Percentiles rank a stretch among this genome's conserved stretches.
phyloP scores from a whole-genome alignment of 208 protist genomes.

The Phytomonas francai region DNA sequence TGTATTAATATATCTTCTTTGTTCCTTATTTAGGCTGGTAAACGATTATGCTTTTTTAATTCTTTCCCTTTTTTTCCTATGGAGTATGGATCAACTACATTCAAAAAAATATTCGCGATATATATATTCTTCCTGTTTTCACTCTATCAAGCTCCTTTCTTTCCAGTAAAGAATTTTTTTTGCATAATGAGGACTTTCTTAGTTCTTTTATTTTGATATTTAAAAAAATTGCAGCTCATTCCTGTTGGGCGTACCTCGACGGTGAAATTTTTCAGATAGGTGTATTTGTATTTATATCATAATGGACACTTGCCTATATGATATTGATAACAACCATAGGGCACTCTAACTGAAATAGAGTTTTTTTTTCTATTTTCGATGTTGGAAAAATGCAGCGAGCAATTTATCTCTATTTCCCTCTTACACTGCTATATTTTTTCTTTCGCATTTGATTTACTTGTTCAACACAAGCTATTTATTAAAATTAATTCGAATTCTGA shows the following conservation, averaged over 20 bases:
- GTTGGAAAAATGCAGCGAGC: too few species aligned
- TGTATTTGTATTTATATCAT: constrained; percentile 6
- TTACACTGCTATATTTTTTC: too few species aligned
- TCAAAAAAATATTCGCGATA: neutral
- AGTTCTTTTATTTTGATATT: constrained; percentile 14
- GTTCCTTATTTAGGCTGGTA: neutral
- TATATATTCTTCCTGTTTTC: neutral
- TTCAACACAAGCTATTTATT: too few species aligned
- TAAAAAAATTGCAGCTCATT: constrained; percentile 11
- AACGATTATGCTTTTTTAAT: neutral
- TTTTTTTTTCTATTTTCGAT: too few species aligned
- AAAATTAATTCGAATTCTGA: too few species aligned
- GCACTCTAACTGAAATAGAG: too few species aligned
- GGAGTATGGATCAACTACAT: neutral
- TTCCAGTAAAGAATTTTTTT: neutral
- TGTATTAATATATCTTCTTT: neutral
- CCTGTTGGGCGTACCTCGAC: neutral
- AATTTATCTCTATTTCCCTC: too few species aligned
- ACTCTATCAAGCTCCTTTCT: neutral
- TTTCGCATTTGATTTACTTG: too few species aligned
- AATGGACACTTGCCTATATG: too few species aligned
- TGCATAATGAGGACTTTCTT: neutral
- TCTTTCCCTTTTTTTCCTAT: neutral
- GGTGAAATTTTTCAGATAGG: neutral
- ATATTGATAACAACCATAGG: too few species aligned